Conservation (phyloP, 176 grass and related monocot species). For the Carex kokanica region DNA sequence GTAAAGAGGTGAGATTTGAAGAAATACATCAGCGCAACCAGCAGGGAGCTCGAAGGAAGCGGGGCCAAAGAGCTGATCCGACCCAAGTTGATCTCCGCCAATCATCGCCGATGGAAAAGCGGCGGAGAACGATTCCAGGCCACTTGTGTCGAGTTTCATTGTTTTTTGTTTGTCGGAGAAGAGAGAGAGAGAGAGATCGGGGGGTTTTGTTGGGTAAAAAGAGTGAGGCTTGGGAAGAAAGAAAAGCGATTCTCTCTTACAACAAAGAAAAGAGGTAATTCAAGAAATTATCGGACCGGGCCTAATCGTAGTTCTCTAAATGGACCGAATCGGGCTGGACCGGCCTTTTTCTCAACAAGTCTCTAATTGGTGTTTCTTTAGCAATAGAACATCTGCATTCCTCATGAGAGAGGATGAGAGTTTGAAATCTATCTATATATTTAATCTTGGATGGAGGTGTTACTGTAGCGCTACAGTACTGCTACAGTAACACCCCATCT, state of each 20-base stretch:
- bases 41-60: background rate
- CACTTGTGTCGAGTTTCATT: slow-evolving; percentile 59
- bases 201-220: background rate
- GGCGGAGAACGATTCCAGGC: slow-evolving; percentile 44
- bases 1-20: background rate
- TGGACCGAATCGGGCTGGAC: background rate
- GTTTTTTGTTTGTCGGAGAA: background rate
- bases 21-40: slow-evolving; percentile 4
- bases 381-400: too few relatives aligned
- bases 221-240: slow-evolving; percentile 32
- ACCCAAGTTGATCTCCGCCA: slow-evolving; percentile 34
- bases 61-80: slow-evolving; percentile 22
- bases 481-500: too few relatives aligned
- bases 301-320: background rate
- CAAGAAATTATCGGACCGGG: background rate
- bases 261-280: background rate
- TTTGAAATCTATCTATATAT: too few relatives aligned
- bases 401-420: too few relatives aligned
- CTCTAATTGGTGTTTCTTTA: too few relatives aligned
- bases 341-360: background rate
- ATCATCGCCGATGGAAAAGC: slow-evolving; percentile 38
- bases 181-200: background rate
- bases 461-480: too few relatives aligned
- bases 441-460: too few relatives aligned
- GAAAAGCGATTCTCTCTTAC: slow-evolving; percentile 4